phyloP scores from a whole-genome alignment of 805 yeast species.

The Kodamaea hsintzibuensis region DNA sequence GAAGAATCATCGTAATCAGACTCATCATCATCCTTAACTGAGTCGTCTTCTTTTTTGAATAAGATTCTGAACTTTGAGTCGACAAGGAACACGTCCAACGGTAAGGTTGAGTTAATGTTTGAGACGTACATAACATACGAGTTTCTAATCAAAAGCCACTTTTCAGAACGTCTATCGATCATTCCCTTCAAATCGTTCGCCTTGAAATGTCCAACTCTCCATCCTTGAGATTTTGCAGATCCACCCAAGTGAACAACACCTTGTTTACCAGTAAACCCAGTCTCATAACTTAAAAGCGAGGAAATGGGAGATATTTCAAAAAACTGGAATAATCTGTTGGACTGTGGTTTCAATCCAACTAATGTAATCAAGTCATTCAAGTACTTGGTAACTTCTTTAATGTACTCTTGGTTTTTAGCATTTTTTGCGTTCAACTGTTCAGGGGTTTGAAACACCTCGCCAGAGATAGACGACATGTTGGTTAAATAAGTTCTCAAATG shows the following conservation, averaged over 20 bases:
- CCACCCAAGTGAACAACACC: conserved; percentile 81
- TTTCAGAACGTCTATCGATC: conserved; percentile 87
- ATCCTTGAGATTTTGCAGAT: conserved; percentile 85
- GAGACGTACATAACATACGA: conserved; percentile 85
- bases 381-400: conserved; percentile 61
- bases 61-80: conserved; percentile 69
- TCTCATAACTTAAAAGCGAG: conserved; percentile 77
- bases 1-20: conserved; percentile 48
- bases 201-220: conserved; percentile 90
- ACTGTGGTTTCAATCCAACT: conserved; percentile 73
- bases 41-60: conserved; percentile 36
- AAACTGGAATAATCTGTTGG: conserved; percentile 80
- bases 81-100: conserved; percentile 88
- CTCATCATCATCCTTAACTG: conserved; percentile 35
- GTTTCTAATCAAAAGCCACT: conserved; percentile 88
- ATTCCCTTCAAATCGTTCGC: conserved; percentile 78
- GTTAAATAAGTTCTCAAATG: conserved; percentile 33
- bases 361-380: conserved; percentile 59
- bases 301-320: conserved; percentile 90
- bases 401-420: conserved; percentile 38
- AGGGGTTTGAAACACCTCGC: conserved; percentile 23
- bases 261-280: conserved; percentile 82
- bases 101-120: conserved; percentile 81
- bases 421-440: conserved; percentile 28
- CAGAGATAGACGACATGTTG: conserved; percentile 22